Base-by-base conservation (phyloP, 2,329 filamentous ascomycete species). In the Fusarium liriodendri region DNA sequence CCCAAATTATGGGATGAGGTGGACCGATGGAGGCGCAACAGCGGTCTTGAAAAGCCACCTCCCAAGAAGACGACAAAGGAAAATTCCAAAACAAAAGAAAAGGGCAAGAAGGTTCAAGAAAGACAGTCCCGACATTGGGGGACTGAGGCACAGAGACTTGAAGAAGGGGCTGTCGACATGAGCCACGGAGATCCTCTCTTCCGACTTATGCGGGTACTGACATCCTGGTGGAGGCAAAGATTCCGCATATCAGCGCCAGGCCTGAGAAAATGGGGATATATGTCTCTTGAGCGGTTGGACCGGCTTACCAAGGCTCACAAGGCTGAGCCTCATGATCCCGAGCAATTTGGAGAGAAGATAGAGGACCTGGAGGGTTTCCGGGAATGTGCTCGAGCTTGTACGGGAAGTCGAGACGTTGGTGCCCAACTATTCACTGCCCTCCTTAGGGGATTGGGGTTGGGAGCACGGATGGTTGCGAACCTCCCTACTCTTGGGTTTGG, bases 381-480 rank as follows among this genome's bases (percentile, higher is more conserved):
- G 38, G 84, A 88, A 25, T 85, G 88, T 58, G 96, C 96, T 2
- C 89, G 89, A 71, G 84, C 85, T 35, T 94, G 94, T 77, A 86
- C 91, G 69, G 97, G 97, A 1, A 98, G 95, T 69, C 89, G 95
- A 72, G 97, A 98, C 81, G 88, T 97, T 4, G 95, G 95, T 0
- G 92, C 94, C 0, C 95, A 98, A 79, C 87, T 99, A 0, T 98
- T 98, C 74, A 97, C 95, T 0, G 94, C 95, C 4, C 84, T 99
- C 9, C 81, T 98, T 25, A 88, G 97, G 73, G 95, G 92, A 1
- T 80, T 98, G 13, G 94, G 94, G 0, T 85, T 98, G 3, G 95
- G 98, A 78, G 90, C 94, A 13, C 89, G 96, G 33, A 89, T 98
- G 86, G 91, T 98, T 4, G 91, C 92, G 11, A 98, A 91, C 79